Conservation (phyloP, 2,329 filamentous ascomycete species). For the Penicillium thymicola region DNA sequence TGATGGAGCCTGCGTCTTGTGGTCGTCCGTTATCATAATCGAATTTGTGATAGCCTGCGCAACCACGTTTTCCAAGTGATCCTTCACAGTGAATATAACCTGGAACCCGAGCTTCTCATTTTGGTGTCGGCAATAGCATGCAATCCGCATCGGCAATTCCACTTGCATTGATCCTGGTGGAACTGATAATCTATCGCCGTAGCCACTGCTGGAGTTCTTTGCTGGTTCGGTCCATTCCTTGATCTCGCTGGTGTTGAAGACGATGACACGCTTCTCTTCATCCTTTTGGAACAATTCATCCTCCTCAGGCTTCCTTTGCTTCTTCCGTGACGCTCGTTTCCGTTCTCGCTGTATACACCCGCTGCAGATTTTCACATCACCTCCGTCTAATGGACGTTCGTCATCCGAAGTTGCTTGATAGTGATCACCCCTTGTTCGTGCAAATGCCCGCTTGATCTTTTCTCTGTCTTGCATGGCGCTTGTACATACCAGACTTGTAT, state of each 20-base stretch:
- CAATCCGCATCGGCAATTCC: constrained; percentile 88
- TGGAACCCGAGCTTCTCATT: constrained; percentile 87
- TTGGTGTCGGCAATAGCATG: constrained; percentile 95
- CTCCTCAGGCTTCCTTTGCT: constrained; percentile 88
- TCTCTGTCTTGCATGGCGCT: constrained; percentile 79
- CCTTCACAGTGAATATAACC: constrained; percentile 93
- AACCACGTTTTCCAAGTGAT: constrained; percentile 70
- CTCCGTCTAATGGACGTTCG: constrained; percentile 76
- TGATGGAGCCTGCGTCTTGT: constrained; percentile 71
- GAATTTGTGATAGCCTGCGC: constrained; percentile 82
- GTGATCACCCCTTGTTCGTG: constrained; percentile 49
- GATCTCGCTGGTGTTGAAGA: constrained; percentile 86
- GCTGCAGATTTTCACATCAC: constrained; percentile 86
- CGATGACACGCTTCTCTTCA: constrained; percentile 76
- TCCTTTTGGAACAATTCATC: constrained; percentile 82
- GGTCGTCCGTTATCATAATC: constrained; percentile 97
- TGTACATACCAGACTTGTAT: constrained; percentile 81
- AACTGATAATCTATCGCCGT: constrained; percentile 32
- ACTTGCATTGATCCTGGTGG: constrained; percentile 68
- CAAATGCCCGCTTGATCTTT: constrained; percentile 64
- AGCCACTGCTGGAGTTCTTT: constrained; percentile 51
- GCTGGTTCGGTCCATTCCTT: constrained; percentile 73
- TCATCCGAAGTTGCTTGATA: constrained; percentile 52
- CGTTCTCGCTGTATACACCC: constrained; percentile 91
- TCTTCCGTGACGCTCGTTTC: constrained; percentile 88